Evolutionary conservation across 1,284 basidiomycete genomes (phyloP), one percentile per base, ranked within the genome.

Genomic region (Rhodotorula sp.): DNA sequence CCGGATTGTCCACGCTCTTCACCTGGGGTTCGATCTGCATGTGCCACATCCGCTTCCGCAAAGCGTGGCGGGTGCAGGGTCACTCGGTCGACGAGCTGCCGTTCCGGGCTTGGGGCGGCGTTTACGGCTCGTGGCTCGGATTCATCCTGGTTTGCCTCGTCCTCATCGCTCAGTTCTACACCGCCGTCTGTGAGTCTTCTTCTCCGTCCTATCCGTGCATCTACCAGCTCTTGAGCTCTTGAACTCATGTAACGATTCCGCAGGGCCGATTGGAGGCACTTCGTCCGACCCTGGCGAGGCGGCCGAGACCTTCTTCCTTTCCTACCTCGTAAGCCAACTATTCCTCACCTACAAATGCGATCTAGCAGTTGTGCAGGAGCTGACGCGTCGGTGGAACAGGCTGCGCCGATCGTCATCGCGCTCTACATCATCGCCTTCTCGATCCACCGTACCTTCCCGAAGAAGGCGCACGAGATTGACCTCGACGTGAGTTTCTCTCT

Each of bases 1-100:
- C 82, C 45, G 84, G 84, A 78, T 80, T 85, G 6, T 82, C 82
- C 17, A 83, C 83, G 29, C 81, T 85, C 70, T 83, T 84, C 80
- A 82, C 83, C 56, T 84, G 82, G 82, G 69, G 46, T 8, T 66
- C 77, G 45, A 74, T 73, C 44, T 72, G 71, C 65, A 45, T 73
- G 46, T 73, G 71, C 59, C 73, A 75, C 65, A 67, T 71, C 51
- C 82, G 84, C 60, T 84, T 84, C 80, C 78, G 83, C 49, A 64
- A 66, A 54, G 84, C 84, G 1, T 85, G 84, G 84, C 78, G 78
- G 66, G 78, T 79, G n/a, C 82, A 79, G 42, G 83, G 83, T 20
- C 82, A 83, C 78, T 78, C 78, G 1, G 66, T 83, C 60, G 81
- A 83, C 66, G 83, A 84, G 77, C 80, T 85, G 10, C 84, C 84